These are phyloP conservation scores for Saururus chinensis DNA, from an alignment of 164 flowering plant genomes.

Conservation along the genomic window DNA sequence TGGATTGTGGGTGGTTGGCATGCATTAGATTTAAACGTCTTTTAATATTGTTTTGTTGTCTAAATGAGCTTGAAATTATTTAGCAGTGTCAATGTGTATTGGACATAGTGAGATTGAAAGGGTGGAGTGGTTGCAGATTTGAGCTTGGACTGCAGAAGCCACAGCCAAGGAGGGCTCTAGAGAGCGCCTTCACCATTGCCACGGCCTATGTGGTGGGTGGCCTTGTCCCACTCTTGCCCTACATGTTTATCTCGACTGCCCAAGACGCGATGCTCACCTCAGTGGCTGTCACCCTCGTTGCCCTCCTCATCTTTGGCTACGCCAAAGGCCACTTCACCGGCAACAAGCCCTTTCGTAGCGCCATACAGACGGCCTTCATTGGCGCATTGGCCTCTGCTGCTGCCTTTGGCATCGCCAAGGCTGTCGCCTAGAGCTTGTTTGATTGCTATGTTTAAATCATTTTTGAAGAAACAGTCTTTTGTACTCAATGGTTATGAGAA, in stretches of 20 bases:
- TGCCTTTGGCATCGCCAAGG: constrained; percentile 78
- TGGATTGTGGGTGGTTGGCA: too few relatives aligned
- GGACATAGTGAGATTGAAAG: neutral
- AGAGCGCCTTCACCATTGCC: constrained; percentile 84
- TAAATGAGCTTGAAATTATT: too few relatives aligned
- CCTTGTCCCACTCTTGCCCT: constrained; percentile 70
- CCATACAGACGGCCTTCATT: constrained; percentile 64
- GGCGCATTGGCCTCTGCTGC: constrained; percentile 91
- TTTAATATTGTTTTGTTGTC: too few relatives aligned
- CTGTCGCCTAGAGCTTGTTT: constrained; percentile 13
- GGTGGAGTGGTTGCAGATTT: constrained; percentile 38
- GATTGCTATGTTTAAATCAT: neutral
- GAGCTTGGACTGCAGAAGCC: constrained; percentile 96
- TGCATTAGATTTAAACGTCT: too few relatives aligned
- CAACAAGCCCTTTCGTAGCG: constrained; percentile 49
- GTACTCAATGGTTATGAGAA: neutral
- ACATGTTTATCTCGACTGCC: constrained; percentile 67
- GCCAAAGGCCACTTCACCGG: constrained; percentile 80
- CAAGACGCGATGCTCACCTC: constrained; percentile 54
- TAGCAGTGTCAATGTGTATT: neutral
- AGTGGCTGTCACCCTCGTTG: constrained; percentile 51
- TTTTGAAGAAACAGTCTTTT: neutral
- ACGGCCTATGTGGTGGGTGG: constrained; percentile 75
- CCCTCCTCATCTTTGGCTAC: constrained; percentile 70
- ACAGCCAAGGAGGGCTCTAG: constrained; percentile 76